Evolutionary conservation across 139 green algal species (phyloP), one percentile per base, ranked within the genome.

Genomic region (Micractinium sp.): DNA sequence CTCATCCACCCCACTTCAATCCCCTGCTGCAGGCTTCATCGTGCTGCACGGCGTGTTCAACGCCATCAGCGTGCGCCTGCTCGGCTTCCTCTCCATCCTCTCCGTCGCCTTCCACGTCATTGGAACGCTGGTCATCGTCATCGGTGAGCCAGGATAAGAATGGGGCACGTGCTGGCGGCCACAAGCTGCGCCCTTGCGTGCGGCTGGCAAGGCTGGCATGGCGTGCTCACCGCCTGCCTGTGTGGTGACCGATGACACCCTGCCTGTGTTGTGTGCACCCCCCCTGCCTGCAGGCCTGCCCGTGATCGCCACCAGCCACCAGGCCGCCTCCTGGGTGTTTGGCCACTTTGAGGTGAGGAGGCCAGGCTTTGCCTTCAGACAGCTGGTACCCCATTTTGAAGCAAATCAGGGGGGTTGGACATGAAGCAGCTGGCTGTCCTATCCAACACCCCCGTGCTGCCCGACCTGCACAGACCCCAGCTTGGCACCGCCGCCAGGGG

Each of bases 281-380:
- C 63, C 63, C 63, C 63, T 2, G 0, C 74, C 33, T 38, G 74
- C 74, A 80, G 74, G 38, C 69, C 76, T 94, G 67, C 84, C 87
- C 29, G 16, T 76, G 19, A 77, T 92, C 19, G 91, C 93, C 16
- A 81, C 41, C 5, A 83, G 47, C 1, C 85, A 85, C 78, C 88
- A 94, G 35, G 41, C 41, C 1, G 38, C 86, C 1, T 60, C 73
- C 0, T 95, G 87, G 71, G 93, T 95, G 33, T 91, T 94, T 31
- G 90, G 83, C 0, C 36, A 91, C 27, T 95, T 90, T 80, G 41
- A 84, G 78, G 78, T 84, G 78, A 19, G 47, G 29, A n/a, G n/a
- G n/a, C n/a, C n/a, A n/a, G n/a, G n/a, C n/a, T n/a, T n/a, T n/a
- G n/a, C n/a, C n/a, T n/a, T n/a, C n/a, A n/a, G n/a, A n/a, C n/a